Evolutionary conservation across 2,329 filamentous ascomycete genomes (phyloP).

Genomic region (Colletotrichum eremochloae): DNA sequence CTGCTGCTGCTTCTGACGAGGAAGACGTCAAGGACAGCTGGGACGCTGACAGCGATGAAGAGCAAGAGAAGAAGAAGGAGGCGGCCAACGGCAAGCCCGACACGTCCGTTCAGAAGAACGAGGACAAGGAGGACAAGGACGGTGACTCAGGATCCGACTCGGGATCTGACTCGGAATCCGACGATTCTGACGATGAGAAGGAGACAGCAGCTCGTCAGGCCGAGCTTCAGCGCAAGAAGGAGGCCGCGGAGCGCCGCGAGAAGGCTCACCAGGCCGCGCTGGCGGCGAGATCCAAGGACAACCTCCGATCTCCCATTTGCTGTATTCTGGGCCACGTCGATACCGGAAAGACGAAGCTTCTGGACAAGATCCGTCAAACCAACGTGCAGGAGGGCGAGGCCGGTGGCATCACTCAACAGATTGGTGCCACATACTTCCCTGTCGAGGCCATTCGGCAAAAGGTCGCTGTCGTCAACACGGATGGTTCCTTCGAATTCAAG

Average conservation of each 20-base stretch:
- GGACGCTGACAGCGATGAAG: constrained; percentile 88
- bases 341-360: constrained; percentile 99
- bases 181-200: constrained; percentile 69
- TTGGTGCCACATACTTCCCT: constrained; percentile 99
- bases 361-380: constrained; percentile 98
- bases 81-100: constrained; percentile 47
- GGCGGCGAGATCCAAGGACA: constrained; percentile 91
- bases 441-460: constrained; percentile 93
- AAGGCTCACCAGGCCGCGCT: constrained; percentile 92
- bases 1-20: constrained; percentile 80
- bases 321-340: constrained; percentile 99
- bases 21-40: constrained; percentile 92
- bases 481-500: constrained; percentile 94
- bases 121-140: constrained; percentile 64
- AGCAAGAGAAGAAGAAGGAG: constrained; percentile 61
- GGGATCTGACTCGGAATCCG: constrained; percentile 66
- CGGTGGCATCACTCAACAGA: constrained; percentile 99
- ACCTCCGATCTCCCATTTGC: constrained; percentile 97
- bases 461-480: constrained; percentile 91
- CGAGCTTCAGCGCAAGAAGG: constrained; percentile 84
- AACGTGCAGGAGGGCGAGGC: constrained; percentile 99
- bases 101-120: constrained; percentile 45
- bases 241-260: constrained; percentile 88
- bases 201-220: constrained; percentile 79
- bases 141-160: constrained; percentile 71